Evolutionary conservation across 345 rosid genomes (phyloP), one percentile per base, ranked within the genome.

Genomic region (Populus alba): DNA sequence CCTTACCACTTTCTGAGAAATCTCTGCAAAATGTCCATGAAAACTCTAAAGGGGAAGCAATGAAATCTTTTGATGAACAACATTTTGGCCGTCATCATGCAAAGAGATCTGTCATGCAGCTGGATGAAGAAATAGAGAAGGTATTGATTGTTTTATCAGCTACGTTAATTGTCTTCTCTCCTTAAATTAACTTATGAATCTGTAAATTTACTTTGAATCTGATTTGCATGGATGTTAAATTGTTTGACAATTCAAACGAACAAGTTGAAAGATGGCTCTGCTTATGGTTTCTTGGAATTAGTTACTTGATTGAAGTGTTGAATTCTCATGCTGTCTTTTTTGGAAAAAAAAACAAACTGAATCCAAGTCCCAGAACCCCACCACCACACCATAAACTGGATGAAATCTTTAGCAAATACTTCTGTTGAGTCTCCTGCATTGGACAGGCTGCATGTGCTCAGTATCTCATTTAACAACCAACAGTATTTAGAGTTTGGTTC

Each of bases 11-110:
- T 74, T 62, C 91, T 25, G 92, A 86, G 86, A 82, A 85, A 80
- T 84, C 87, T 81, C 85, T 97, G 74, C 93, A 83, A 85, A 89
- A 85, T 81, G 81, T 87, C 76, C 98, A 94, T 76, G 93, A 87
- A 79, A 87, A 76, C 70, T 85, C 90, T 49, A 93, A 81, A 85
- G 86, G 45, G 41, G 85, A 84, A 84, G 91, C 91, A 68, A 77
- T 90, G 85, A 89, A 87, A 74, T 82, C 87, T 82, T 97, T 97
- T 81, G 92, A 94, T 80, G 93, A 87, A 45, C 96, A 92, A 70
- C 99, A 97, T 89, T 94, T 97, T 82, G 99, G 99, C 41, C 95
- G 89, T 80, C 94, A 85, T 67, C 99, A 97, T 83, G 99, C 97
- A 4, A 89, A 92, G 88, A 92, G 73, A 81, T 94, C 98, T 70